Base-by-base conservation (phyloP, 805 yeast genomes). In the Yarrowia keelungensis region DNA sequence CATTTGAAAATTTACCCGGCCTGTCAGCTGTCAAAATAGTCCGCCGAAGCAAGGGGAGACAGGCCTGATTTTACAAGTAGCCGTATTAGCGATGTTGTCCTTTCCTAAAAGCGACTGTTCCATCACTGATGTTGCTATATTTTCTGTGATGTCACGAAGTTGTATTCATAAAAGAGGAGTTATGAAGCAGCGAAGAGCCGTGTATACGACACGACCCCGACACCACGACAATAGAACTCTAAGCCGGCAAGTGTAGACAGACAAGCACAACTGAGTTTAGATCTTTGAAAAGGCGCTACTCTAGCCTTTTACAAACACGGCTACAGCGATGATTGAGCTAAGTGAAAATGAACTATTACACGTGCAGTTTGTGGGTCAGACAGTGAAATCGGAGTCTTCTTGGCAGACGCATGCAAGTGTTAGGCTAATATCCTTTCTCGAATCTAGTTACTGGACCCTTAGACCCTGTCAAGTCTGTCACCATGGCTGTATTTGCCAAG, bases 401-500 rank as follows among this genome's bases (percentile, higher is more conserved):
- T 50, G 14, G 14, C 41, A 35, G 56, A n/a, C 12, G 56, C 41
- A 35, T n/a, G 41, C 26, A 50, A 35, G n/a, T 15, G 54, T 19
- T 38, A 50, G 11, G 41, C 39, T 35, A 35, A 8, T 1, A 14
- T 10, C 22, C 15, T 3, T 50, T 4, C 41, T n/a, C 10, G 15
- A 16, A 16, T n/a, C 22, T 35, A 35, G 19, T 5, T 5, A 10
- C 35, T 50, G 56, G 56, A 50, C 56, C 56, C 56, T 50, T 50
- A 50, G 56, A 35, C 56, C 56, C 56, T 50, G 56, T 50, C 56
- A 50, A 47, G 35, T 35, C 12, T 50, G 54, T 35, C 41, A 50
- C 14, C 7, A 49, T 49, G 56, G 56, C 41, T 35, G 56, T 36
- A 32, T 16, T 50, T 35, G 56, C 56, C 56, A 35, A 35, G 56